A percentile compares a stretch with the other conserved stretches of the same genome.
phyloP scores from a whole-genome alignment of 768 basidiomycete species.

The Trametes maxima region DNA sequence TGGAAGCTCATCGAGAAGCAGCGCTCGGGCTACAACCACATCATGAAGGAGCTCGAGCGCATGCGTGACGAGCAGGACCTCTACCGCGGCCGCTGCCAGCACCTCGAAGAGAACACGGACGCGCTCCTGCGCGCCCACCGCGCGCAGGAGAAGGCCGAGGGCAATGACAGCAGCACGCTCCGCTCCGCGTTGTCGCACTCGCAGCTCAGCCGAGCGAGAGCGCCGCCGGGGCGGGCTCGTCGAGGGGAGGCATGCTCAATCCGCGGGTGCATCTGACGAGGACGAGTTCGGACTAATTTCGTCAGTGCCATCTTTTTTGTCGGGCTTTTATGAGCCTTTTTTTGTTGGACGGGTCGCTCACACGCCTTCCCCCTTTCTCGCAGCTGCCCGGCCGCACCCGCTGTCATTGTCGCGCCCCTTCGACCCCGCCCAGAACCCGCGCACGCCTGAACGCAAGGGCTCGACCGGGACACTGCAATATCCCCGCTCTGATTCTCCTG shows the following conservation, averaged over 20 bases:
- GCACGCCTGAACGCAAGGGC: constrained; percentile 27
- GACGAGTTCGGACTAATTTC: constrained; percentile 37
- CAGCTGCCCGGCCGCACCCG: constrained; percentile 17
- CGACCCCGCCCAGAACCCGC: constrained; percentile 16
- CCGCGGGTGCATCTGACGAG: constrained; percentile 28
- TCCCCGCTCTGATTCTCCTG: constrained; percentile 14
- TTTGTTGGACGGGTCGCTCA: background rate
- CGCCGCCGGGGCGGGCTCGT: constrained; percentile 8
- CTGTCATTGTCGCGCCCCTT: constrained; percentile 19
- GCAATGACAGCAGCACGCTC: constrained; percentile 33
- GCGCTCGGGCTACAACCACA: constrained; percentile 74
- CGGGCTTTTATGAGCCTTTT: background rate
- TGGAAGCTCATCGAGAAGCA: constrained; percentile 97
- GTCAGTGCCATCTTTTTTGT: constrained; percentile 28
- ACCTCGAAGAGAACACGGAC: constrained; percentile 49
- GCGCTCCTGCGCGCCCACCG: constrained; percentile 35
- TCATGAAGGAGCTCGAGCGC: constrained; percentile 84
- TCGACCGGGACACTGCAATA: constrained; percentile 23
- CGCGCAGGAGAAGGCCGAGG: constrained; percentile 34
- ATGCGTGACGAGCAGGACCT: constrained; percentile 79
- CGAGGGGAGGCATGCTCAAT: constrained; percentile 29
- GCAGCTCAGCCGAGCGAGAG: constrained; percentile 33
- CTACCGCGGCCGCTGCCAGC: constrained; percentile 43
- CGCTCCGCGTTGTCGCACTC: constrained; percentile 35
- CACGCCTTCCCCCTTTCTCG: background rate